Conservation (phyloP, 2,329 filamentous ascomycete species). For the Chaetothyriales sp. region DNA sequence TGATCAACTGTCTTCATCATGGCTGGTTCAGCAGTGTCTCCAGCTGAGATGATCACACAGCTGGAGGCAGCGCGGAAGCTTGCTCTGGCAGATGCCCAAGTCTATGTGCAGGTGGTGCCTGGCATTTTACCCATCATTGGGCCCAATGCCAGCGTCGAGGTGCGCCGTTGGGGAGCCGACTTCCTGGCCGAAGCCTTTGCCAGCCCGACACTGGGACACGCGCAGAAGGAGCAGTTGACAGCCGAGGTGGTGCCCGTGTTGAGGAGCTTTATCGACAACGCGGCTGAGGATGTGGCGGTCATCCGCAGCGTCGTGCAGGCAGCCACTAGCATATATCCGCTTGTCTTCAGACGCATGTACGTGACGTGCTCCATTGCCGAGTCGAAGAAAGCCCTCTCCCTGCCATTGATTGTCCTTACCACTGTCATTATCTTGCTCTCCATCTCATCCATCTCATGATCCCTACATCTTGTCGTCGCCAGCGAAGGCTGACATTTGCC, state of each 20-base stretch:
- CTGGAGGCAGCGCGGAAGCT: constrained; percentile 82
- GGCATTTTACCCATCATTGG: constrained; percentile 86
- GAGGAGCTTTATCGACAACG: constrained; percentile 51
- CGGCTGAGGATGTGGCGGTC: constrained; percentile 63
- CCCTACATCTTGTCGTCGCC: background rate
- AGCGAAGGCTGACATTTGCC: background rate
- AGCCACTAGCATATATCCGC: constrained; percentile 79
- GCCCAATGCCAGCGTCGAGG: constrained; percentile 55
- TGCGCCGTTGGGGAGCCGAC: constrained; percentile 89
- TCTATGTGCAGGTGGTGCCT: constrained; percentile 83
- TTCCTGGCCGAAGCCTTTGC: constrained; percentile 94
- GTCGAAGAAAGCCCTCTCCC: background rate
- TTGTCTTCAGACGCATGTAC: constrained; percentile 88
- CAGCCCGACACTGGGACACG: constrained; percentile 62
- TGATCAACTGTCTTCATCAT: constrained; percentile 5
- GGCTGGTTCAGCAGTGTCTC: constrained; percentile 9
- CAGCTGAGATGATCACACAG: constrained; percentile 47
- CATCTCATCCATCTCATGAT: background rate
- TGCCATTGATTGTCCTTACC: background rate
- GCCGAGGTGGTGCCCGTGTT: constrained; percentile 65
- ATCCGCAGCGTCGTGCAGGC: constrained; percentile 77
- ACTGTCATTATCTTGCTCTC: background rate
- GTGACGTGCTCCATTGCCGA: constrained; percentile 28
- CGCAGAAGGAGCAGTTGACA: constrained; percentile 67
- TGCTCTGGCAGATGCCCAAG: constrained; percentile 68